These are phyloP conservation scores for Arachis hypogaea DNA, from an alignment of 306 rosid genomes.

Conservation along the genomic window DNA sequence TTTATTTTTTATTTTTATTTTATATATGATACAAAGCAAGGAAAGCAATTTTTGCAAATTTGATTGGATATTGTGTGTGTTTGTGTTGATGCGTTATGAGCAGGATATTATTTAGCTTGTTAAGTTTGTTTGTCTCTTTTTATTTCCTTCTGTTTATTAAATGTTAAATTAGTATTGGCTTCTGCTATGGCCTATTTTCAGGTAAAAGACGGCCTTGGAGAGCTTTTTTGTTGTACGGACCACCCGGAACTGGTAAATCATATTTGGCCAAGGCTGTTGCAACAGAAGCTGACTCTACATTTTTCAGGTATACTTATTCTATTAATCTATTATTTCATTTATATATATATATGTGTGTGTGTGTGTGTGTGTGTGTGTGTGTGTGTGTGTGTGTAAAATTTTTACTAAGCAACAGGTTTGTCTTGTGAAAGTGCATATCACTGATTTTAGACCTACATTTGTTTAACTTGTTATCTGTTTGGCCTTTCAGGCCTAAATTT, in stretches of 20 bases:
- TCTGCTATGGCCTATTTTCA: constrained; percentile 31
- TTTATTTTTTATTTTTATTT: too few relatives aligned
- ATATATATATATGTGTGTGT: neutral
- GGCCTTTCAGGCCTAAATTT: constrained; percentile 9
- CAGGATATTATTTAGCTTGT: neutral
- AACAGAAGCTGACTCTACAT: constrained; percentile 97
- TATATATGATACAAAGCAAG: too few relatives aligned
- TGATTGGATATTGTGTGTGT: neutral
- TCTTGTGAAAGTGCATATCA: neutral
- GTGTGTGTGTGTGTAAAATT: too few relatives aligned
- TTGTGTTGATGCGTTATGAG: neutral
- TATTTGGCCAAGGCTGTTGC: constrained; percentile 99
- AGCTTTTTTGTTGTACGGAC: constrained; percentile 92
- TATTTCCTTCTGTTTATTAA: neutral
- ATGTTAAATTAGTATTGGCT: constrained; percentile 19
- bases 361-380: too few relatives aligned
- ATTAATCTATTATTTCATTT: neutral
- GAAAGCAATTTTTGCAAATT: too few relatives aligned
- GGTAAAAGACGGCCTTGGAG: constrained; percentile 99
- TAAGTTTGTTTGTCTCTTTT: neutral
- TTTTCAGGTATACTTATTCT: constrained; percentile 67
- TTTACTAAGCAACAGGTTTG: constrained; percentile 7
- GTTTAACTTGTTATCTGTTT: constrained; percentile 4
- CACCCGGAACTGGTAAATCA: constrained; percentile 99
- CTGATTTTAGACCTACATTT: constrained; percentile 5